These are phyloP conservation scores for Aspergillus avenaceus DNA, from an alignment of 495 filamentous ascomycete species.

Conservation along the genomic window DNA sequence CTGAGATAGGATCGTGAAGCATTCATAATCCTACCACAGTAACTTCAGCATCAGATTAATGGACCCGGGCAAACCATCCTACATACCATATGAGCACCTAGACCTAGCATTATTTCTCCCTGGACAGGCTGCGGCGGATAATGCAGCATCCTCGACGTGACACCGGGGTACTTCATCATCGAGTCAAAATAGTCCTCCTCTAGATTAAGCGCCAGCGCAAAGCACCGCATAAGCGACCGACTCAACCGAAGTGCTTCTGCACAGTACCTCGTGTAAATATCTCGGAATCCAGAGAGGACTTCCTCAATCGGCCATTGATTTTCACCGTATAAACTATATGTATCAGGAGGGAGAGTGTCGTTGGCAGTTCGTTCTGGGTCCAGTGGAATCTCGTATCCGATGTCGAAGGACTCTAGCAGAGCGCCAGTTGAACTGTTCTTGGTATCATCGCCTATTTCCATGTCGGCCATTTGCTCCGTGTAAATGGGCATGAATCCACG, in stretches of 20 bases:
- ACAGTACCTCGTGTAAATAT: slow-evolving; percentile 24
- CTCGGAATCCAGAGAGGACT: slow-evolving; percentile 15
- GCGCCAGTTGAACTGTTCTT: slow-evolving; percentile 16
- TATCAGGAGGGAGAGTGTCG: slow-evolving; percentile 15
- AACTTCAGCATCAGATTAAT: neutral
- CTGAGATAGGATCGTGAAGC: slow-evolving; percentile 39
- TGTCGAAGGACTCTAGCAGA: slow-evolving; percentile 39
- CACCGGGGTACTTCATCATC: slow-evolving; percentile 37
- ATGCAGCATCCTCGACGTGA: slow-evolving; percentile 38
- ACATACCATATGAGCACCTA: slow-evolving; percentile 41
- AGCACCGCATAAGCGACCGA: slow-evolving; percentile 35
- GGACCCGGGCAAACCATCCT: neutral
- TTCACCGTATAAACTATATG: slow-evolving; percentile 20
- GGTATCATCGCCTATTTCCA: slow-evolving; percentile 10
- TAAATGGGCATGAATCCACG: slow-evolving; percentile 31
- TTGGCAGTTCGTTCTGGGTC: slow-evolving; percentile 20
- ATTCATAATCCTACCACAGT: slow-evolving; percentile 37
- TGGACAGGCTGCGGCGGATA: slow-evolving; percentile 36
- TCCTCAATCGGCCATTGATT: slow-evolving; percentile 26
- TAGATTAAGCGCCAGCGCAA: slow-evolving; percentile 43
- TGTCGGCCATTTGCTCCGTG: slow-evolving; percentile 23
- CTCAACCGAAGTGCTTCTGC: slow-evolving; percentile 23
- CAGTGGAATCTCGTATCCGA: slow-evolving; percentile 33
- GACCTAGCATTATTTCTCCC: slow-evolving; percentile 33
- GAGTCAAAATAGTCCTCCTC: slow-evolving; percentile 42